Conservation (phyloP, 1,284 basidiomycete genomes). For the Blastosporella zonata region DNA sequence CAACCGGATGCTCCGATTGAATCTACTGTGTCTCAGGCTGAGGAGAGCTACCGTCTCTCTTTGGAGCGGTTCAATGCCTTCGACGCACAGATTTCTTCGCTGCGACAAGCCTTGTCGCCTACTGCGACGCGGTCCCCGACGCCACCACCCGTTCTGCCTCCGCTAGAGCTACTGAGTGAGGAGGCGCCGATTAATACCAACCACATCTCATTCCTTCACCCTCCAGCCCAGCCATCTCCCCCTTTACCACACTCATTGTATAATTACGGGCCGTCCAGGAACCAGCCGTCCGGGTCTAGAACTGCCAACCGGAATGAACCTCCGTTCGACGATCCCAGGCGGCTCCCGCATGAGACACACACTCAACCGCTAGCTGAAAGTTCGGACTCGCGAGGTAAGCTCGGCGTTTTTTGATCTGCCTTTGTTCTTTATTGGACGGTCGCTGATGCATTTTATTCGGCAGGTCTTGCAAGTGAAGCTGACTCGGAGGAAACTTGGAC, state of each 20-base stretch:
- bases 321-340: slow-evolving; percentile 7
- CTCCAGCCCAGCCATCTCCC: slow-evolving; percentile 17
- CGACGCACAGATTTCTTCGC: slow-evolving; percentile 45
- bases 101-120: slow-evolving; percentile 37
- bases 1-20: slow-evolving; percentile 16
- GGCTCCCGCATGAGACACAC: slow-evolving; percentile 11
- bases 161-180: slow-evolving; percentile 25
- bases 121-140: slow-evolving; percentile 20
- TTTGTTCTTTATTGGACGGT: background rate
- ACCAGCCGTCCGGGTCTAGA: slow-evolving; percentile 8
- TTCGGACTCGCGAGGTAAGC: slow-evolving; percentile 8
- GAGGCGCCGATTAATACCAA: slow-evolving; percentile 14
- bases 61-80: slow-evolving; percentile 53
- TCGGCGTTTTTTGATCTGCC: background rate
- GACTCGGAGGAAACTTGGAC: slow-evolving; percentile 9
- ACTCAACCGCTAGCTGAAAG: background rate
- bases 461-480: background rate
- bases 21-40: slow-evolving; percentile 17
- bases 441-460: background rate
- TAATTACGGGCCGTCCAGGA: slow-evolving; percentile 13
- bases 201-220: slow-evolving; percentile 20
- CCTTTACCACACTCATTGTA: slow-evolving; percentile 17
- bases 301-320: slow-evolving; percentile 7
- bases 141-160: slow-evolving; percentile 35
- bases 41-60: slow-evolving; percentile 42